Evolutionary conservation across 2,329 filamentous ascomycete genomes (phyloP), one percentile per base, ranked within the genome.

Genomic region (Colletotrichum brevisporum): DNA sequence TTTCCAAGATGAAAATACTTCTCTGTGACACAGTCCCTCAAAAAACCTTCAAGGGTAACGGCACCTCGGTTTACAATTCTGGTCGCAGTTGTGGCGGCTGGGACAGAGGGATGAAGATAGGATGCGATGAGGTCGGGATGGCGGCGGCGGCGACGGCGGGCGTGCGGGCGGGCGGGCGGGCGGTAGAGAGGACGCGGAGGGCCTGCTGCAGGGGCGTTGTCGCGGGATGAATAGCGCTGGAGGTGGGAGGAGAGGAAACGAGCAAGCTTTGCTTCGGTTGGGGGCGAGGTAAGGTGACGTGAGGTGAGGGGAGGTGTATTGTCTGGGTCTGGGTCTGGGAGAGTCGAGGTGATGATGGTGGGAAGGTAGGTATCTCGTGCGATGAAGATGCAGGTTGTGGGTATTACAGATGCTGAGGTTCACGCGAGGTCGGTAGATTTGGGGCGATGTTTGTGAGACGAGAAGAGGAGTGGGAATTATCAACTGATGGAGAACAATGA

Each of bases 1-100:
- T 67, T 58, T 59, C 47, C 56, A 45, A 41, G 50, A 41, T 53
- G 63, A 57, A 63, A 59, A 67, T 48, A 51, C 50, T 50, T 54
- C 55, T 63, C 13, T 31, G 39, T 51, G 66, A 24, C 36, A 45
- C 63, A 58, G 54, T 68, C 58, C 64, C 67, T 67, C 64, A 57
- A 63, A 57, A 57, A 54, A 43, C 26, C 26, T 67, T 59, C 63
- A 62, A 69, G 63, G 59, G 59, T 66, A 59, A 55, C 65, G 55
- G 54, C 68, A 71, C 63, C 67, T 70, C 54, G 53, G 39, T 69
- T 67, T 68, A 60, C 27, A 27, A 41, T 18, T 51, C 36, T 61
- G 52, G 67, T 67, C 67, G 53, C 63, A 70, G 47, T 70, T 68
- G 67, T 67, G 64, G 63, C 67, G 67, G 67, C 67, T 67, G 67